Base-by-base conservation (phyloP, 345 rosid species). In the Arabis hirsuta region DNA sequence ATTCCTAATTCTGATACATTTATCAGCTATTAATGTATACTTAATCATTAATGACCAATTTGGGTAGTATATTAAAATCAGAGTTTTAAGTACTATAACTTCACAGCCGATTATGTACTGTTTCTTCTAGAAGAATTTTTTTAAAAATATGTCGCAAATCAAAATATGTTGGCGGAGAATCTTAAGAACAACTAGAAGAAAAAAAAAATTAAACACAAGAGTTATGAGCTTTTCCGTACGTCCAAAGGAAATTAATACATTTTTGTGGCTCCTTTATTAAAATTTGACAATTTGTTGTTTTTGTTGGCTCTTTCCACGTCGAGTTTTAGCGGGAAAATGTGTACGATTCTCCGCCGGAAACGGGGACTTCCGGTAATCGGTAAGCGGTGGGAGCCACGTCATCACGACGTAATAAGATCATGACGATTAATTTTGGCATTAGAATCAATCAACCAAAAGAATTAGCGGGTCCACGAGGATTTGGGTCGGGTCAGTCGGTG, bases 251-350 rank as follows among this genome's bases (percentile, higher is more conserved):
- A 19, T 11, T 10, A 32, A 19, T 36, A 72, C 7, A 61, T 19
- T 36, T 8, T 14, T 34, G 9, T 45, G 50, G n/a, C 55, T 51
- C 41, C 14, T 44, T 63, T 32, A 22, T 22, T 43, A 6, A 53
- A 19, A 9, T 7, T 16, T 13, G 5, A 44, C 14, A 36, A 26
- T 14, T 1, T 32, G 24, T 60, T 58, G 61, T 57, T 29, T 61
- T 12, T 46, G 32, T 45, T 76, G 69, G 51, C 43, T 59, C 19
- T 74, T 60, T 44, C 29, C 64, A 55, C 55, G 59, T 55, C 46
- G 31, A 38, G 7, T 43, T 36, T 76, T 74, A 74, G 83, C 88
- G 87, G 85, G 84, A 81, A 82, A 82, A 31, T 46, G 55, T 22
- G 26, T 26, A 53, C 53, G 45, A 57, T 57, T 73, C 46, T 74